These are phyloP conservation scores for Tulasnella sp. DNA, from an alignment of 768 basidiomycete genomes.

Conservation along the genomic window DNA sequence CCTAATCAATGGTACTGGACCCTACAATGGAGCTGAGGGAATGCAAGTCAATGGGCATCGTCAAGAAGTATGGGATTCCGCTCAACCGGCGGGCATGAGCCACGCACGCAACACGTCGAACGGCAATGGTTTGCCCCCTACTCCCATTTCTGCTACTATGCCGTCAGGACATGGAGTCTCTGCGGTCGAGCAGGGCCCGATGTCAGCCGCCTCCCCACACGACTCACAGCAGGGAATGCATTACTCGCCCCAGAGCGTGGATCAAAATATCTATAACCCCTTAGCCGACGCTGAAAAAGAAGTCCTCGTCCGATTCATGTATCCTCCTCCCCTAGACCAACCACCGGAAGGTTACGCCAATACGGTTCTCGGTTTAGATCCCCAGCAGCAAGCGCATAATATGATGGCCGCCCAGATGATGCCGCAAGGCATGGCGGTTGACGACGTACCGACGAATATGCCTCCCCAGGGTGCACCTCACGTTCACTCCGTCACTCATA, in stretches of 20 bases:
- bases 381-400: neutral
- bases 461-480: neutral
- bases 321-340: slow-evolving; percentile 24
- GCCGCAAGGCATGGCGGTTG: slow-evolving; percentile 5
- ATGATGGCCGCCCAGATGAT: neutral
- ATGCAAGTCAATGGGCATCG: neutral
- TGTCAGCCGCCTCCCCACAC: slow-evolving; percentile 6
- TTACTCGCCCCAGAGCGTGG: slow-evolving; percentile 18
- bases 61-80: neutral
- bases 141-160: slow-evolving; percentile 13
- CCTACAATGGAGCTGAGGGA: neutral
- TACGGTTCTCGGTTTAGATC: neutral
- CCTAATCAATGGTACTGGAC: neutral
- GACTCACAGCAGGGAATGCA: slow-evolving; percentile 6
- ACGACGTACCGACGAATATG: slow-evolving; percentile 15
- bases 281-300: slow-evolving; percentile 23
- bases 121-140: neutral
- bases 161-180: neutral
- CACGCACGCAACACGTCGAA: neutral
- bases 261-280: slow-evolving; percentile 12
- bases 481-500: neutral
- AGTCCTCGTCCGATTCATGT: slow-evolving; percentile 16
- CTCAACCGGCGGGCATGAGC: neutral
- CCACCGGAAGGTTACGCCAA: neutral
- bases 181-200: neutral